Conservation (phyloP, 495 filamentous ascomycete genomes). For the Penicillium argentinense region DNA sequence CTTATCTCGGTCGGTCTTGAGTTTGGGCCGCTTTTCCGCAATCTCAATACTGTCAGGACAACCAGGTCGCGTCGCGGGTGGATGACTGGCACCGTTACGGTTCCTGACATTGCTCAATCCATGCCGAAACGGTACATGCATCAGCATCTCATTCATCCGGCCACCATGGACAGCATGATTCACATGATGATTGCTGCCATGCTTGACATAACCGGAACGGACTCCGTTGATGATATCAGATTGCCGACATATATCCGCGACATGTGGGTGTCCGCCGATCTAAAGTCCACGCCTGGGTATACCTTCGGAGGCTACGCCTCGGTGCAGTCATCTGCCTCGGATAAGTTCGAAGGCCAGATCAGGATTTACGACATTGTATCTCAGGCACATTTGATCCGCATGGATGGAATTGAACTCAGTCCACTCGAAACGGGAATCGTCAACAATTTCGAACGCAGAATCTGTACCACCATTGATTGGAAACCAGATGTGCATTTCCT, state of each 20-base stretch:
- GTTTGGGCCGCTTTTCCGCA: constrained; percentile 27
- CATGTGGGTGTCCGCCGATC: constrained; percentile 28
- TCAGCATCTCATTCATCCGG: constrained; percentile 37
- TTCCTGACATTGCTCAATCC: constrained; percentile 26
- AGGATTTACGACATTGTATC: constrained; percentile 15
- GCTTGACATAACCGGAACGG: constrained; percentile 22
- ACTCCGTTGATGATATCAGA: constrained; percentile 17
- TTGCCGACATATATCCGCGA: constrained; percentile 29
- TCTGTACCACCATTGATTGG: constrained; percentile 26
- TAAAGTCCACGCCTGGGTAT: constrained; percentile 13
- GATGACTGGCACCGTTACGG: constrained; percentile 19
- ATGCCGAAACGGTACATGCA: constrained; percentile 33
- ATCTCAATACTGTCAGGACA: constrained; percentile 15
- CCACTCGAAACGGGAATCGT: constrained; percentile 20
- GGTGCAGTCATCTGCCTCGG: constrained; percentile 3
- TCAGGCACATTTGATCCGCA: constrained; percentile 12
- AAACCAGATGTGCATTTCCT: constrained; percentile 24
- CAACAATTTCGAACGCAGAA: constrained; percentile 8
- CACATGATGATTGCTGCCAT: constrained; percentile 30
- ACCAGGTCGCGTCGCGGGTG: constrained; percentile 9
- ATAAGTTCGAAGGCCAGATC: constrained; percentile 27
- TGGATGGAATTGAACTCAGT: constrained; percentile 29
- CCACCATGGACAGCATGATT: constrained; percentile 39
- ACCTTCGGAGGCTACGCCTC: constrained; percentile 22
- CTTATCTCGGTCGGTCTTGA: constrained; percentile 19